Evolutionary conservation across 306 rosid species (phyloP).

Genomic region (Lotus japonicus): DNA sequence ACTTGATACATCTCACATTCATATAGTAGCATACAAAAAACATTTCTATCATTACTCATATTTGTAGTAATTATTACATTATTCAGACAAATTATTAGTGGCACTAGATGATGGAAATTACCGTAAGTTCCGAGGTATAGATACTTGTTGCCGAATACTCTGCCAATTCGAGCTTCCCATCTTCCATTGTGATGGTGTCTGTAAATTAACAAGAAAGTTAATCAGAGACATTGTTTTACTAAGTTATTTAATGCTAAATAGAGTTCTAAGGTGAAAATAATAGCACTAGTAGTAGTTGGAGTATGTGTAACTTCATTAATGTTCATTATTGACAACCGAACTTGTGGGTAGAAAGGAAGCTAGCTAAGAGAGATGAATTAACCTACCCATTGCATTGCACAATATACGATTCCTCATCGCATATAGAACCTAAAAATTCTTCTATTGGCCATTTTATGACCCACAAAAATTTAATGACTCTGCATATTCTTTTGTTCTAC

Average conservation of each 20-base stretch:
- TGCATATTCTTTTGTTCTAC: background rate
- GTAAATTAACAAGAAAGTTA: background rate
- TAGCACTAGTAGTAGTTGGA: no score
- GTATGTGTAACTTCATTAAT: background rate
- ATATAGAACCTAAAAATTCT: background rate
- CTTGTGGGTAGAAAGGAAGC: background rate
- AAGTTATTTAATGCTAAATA: no score
- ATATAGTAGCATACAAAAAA: no score
- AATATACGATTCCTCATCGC: no score
- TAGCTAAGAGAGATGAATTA: background rate
- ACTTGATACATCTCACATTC: no score
- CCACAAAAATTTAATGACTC: background rate
- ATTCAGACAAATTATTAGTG: no score
- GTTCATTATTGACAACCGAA: conserved; percentile 14
- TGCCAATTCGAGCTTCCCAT: conserved; percentile 87
- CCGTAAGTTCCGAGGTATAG: conserved; percentile 82
- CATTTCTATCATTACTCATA: no score
- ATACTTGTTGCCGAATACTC: conserved; percentile 78
- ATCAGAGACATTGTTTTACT: background rate
- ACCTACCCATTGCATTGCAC: background rate
- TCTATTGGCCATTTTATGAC: background rate
- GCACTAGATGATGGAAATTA: background rate
- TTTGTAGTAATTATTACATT: no score
- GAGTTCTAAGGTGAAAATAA: no score
- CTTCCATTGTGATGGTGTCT: conserved; percentile 83